These are phyloP conservation scores for Letharia columbiana DNA, from an alignment of 495 filamentous ascomycete genomes.

Conservation along the genomic window DNA sequence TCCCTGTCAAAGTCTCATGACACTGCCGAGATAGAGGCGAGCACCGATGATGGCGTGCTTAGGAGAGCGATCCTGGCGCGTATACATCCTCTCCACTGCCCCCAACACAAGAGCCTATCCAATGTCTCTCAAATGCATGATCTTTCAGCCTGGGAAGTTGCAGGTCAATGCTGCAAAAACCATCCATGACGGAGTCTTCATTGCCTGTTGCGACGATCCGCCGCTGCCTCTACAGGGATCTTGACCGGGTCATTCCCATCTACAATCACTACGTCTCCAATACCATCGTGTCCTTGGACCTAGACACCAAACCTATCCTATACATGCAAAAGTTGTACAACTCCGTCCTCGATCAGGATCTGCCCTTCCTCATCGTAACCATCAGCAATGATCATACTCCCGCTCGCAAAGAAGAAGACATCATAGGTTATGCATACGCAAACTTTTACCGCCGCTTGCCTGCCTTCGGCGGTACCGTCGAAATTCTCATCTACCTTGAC, in stretches of 20 bases:
- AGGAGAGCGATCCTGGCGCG: not conserved
- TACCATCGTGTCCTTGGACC: slow-evolving; percentile 28
- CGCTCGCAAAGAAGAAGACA: slow-evolving; percentile 5
- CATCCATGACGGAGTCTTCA: not conserved
- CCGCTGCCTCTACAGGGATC: slow-evolving; percentile 10
- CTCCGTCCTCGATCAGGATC: slow-evolving; percentile 17
- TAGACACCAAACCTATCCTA: slow-evolving; percentile 19
- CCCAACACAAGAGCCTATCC: not conserved
- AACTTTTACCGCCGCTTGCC: slow-evolving; percentile 11
- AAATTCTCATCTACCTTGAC: slow-evolving; percentile 30
- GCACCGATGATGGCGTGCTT: not conserved
- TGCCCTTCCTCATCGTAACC: slow-evolving; percentile 30
- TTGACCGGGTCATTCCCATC: slow-evolving; percentile 29
- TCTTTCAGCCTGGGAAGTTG: not conserved
- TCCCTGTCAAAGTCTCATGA: not conserved
- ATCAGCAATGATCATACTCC: not conserved
- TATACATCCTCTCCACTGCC: not conserved
- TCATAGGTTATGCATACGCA: slow-evolving; percentile 30
- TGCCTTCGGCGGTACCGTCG: slow-evolving; percentile 30
- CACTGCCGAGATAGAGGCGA: not conserved
- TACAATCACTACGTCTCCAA: slow-evolving; percentile 30
- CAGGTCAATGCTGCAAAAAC: not conserved
- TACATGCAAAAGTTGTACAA: slow-evolving; percentile 23
- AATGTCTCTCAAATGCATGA: not conserved
- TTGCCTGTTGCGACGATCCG: not conserved